Conservation (phyloP, 176 grass and related monocot genomes). For the Carex pumila region DNA sequence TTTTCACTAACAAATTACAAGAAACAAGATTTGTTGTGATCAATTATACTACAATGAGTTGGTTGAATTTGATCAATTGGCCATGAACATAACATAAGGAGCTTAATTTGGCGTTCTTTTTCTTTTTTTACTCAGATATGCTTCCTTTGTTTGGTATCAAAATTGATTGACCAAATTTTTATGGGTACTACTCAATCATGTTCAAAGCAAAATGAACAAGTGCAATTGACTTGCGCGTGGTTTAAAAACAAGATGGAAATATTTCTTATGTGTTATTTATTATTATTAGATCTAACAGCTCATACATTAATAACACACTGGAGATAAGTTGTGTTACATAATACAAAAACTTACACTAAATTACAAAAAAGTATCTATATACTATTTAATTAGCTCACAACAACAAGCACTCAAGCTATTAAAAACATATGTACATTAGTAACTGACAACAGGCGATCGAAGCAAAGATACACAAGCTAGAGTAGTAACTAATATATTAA, state of each 20-base stretch:
- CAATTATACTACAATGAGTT: too few relatives aligned
- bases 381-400: neutral
- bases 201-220: neutral
- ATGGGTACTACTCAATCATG: neutral
- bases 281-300: neutral
- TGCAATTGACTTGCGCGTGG: neutral
- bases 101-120: too few relatives aligned
- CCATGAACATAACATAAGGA: too few relatives aligned
- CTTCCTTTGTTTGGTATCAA: neutral
- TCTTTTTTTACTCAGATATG: neutral
- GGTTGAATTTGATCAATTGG: too few relatives aligned
- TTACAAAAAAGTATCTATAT: neutral
- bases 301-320: neutral
- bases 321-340: too few relatives aligned
- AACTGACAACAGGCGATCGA: neutral
- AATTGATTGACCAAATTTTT: neutral
- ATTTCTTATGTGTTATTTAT: neutral
- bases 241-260: neutral
- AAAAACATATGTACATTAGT: constrained; percentile 3
- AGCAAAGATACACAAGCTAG: neutral
- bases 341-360: neutral
- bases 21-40: too few relatives aligned
- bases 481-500: too few relatives aligned
- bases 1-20: too few relatives aligned
- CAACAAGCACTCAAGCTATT: neutral